phyloP scores from a whole-genome alignment of 257 asterid species.

The Nyctanthes arbortristis region DNA sequence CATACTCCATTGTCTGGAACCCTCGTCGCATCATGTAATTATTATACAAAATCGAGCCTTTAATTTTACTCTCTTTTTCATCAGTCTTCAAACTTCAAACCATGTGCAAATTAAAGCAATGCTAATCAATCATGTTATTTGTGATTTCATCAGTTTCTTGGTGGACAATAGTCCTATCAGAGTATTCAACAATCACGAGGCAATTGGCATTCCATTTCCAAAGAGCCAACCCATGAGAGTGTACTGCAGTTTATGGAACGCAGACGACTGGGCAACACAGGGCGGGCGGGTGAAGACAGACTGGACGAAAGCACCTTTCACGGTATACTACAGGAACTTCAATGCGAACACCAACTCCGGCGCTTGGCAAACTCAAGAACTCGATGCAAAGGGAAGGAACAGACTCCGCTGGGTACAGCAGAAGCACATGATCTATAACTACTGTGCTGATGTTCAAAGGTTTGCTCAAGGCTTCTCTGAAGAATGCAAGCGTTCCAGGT shows the following conservation, averaged over 20 bases:
- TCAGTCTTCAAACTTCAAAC: too few relatives aligned
- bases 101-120: too few relatives aligned
- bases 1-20: conserved; percentile 35
- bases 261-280: too few relatives aligned
- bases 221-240: conserved; percentile 15
- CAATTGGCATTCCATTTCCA: conserved; percentile 12
- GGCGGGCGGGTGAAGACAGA: too few relatives aligned
- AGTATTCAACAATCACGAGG: too few relatives aligned
- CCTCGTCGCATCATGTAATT: conserved; percentile 31
- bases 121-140: too few relatives aligned
- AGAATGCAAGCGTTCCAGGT: conserved; percentile 29
- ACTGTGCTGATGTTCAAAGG: conserved; percentile 26
- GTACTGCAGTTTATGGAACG: conserved; percentile 15
- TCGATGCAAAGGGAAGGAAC: conserved; percentile 26
- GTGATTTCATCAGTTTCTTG: conserved; percentile 20
- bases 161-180: conserved; percentile 16
- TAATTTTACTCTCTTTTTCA: too few relatives aligned
- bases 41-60: too few relatives aligned
- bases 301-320: too few relatives aligned
- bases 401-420: conserved; percentile 29
- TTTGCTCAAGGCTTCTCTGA: conserved; percentile 22
- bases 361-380: conserved; percentile 25
- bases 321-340: conserved; percentile 15
- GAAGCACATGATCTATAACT: conserved; percentile 24
- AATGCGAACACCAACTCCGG: background rate